A percentile compares a stretch with the other conserved stretches of the same genome.
phyloP scores from a whole-genome alignment of 805 yeast genomes.

The Candida maesae region DNA sequence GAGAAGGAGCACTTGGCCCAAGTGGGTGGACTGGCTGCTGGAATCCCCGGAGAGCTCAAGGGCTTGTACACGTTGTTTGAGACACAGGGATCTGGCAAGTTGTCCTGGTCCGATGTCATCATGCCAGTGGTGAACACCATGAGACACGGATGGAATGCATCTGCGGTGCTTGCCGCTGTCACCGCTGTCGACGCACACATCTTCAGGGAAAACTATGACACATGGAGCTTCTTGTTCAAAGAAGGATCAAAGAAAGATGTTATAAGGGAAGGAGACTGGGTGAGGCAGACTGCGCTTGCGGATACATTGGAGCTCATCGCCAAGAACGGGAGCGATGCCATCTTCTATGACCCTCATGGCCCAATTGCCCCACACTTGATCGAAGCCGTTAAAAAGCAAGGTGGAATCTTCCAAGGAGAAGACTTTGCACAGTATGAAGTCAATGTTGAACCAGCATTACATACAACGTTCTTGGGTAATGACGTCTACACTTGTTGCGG shows the following conservation, averaged over 20 bases:
- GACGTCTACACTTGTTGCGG: slow-evolving; percentile 61
- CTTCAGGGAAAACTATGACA: slow-evolving; percentile 31
- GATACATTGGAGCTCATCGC: slow-evolving; percentile 67
- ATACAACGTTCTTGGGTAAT: slow-evolving; percentile 37
- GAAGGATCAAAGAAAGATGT: slow-evolving; percentile 30
- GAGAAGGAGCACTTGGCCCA: slow-evolving; percentile 46
- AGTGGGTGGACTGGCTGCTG: slow-evolving; percentile 86
- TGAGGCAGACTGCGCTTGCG: slow-evolving; percentile 61
- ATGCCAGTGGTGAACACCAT: slow-evolving; percentile 71
- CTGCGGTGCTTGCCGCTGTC: slow-evolving; percentile 41
- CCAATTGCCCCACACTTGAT: slow-evolving; percentile 64
- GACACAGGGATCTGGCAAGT: slow-evolving; percentile 64
- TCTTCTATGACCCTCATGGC: slow-evolving; percentile 82
- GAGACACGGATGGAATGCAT: slow-evolving; percentile 58
- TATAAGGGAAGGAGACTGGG: slow-evolving; percentile 51
- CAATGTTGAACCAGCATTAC: slow-evolving; percentile 37
- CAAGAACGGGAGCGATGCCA: slow-evolving; percentile 66
- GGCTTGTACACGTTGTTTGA: slow-evolving; percentile 67
- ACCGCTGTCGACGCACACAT: slow-evolving; percentile 35
- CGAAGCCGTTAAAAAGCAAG: slow-evolving; percentile 42
- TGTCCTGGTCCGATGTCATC: slow-evolving; percentile 69
- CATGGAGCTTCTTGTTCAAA: slow-evolving; percentile 57
- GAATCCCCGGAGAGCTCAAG: slow-evolving; percentile 85
- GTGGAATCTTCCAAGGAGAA: slow-evolving; percentile 62
- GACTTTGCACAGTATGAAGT: slow-evolving; percentile 68